Evolutionary conservation across 768 basidiomycete species (phyloP), one percentile per base, ranked within the genome.

Genomic region (Steccherinum ochraceum): DNA sequence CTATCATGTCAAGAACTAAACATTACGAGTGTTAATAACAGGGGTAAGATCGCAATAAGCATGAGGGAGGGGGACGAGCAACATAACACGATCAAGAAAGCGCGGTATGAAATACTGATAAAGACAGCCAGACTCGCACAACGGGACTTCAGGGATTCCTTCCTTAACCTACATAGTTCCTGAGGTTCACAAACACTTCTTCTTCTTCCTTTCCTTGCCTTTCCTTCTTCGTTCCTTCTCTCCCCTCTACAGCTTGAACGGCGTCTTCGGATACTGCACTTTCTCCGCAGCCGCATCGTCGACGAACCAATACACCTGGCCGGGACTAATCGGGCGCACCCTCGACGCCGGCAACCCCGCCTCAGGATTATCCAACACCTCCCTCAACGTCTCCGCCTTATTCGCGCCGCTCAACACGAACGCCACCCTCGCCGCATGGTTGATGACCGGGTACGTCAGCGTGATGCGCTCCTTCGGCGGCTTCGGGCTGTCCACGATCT

Each of bases 241-340:
- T n/a, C 35, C 16, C 20, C 3, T 16, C 67, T 68, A 86, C 55
- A 84, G 62, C 65, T 79, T 80, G 69, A 86, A 81, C 13, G 72
- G 56, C 3, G 79, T 77, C 66, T 69, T 76, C 12, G 76, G 67
- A 61, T 81, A 86, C 61, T 72, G 60, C 24, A 86, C 75, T 57
- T 84, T 80, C 41, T 69, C 69, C 7, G 84, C 76, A 2, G 96
- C 94, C 5, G 82, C 84, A 45, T 91, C 83, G 69, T 97, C 93
- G 27, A 89, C 83, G 69, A 98, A 98, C 94, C 93, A 98, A 67
- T 84, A 93, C 25, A 96, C 76, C 49, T 88, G 84, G 24, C 95
- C 95, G 19, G 89, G 92, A 54, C 71, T 69, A 3, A 73, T 81
- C 2, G 86, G 93, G 54, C 76, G 80, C 46, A 99, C 92, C 45